These are phyloP conservation scores for Leccinum boreale DNA, from an alignment of 768 basidiomycete genomes.

Conservation along the genomic window DNA sequence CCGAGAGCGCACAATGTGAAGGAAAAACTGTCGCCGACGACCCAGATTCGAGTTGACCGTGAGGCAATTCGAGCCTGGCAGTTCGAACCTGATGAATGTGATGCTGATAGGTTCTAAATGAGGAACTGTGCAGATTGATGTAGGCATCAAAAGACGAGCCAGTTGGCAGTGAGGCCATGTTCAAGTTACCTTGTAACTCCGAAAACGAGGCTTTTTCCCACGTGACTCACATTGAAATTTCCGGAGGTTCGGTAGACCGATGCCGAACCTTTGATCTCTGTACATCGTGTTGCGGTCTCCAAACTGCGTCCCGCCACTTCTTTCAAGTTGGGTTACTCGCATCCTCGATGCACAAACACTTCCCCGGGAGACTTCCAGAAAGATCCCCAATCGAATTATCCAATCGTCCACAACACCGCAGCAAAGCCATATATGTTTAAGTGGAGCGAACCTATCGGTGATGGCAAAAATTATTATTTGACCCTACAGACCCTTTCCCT, in stretches of 20 bases:
- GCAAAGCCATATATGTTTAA: not conserved
- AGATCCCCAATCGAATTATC: not conserved
- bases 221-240: not conserved
- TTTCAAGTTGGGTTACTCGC: not conserved
- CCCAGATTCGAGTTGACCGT: not conserved
- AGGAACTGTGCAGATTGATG: not conserved
- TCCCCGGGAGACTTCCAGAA: not conserved
- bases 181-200: not conserved
- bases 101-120: not conserved
- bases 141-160: not conserved
- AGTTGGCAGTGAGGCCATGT: conserved; percentile 3
- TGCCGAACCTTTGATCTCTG: too few relatives aligned
- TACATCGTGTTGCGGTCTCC: not conserved
- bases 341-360: not conserved
- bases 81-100: not conserved
- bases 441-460: not conserved
- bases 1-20: not conserved
- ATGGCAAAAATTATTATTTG: not conserved
- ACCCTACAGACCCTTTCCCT: not conserved
- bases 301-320: not conserved
- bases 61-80: not conserved
- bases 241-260: not conserved
- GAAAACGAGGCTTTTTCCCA: not conserved
- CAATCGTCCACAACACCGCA: not conserved
- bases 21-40: not conserved